These are phyloP conservation scores for Heterobasidion annosum DNA, from an alignment of 1,284 basidiomycete genomes.

Conservation along the genomic window DNA sequence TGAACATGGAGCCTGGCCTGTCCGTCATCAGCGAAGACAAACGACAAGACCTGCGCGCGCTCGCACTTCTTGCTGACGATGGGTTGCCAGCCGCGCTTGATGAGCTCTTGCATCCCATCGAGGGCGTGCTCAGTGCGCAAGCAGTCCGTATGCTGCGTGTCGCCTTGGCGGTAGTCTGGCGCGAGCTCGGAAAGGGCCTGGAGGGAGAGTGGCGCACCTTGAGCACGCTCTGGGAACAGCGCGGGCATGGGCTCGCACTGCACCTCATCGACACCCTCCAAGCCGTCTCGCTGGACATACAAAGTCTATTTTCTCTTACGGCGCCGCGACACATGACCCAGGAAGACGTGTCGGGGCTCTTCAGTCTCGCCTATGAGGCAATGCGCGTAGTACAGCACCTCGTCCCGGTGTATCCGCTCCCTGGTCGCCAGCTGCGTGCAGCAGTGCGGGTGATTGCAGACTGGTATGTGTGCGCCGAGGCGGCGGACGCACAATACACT, in stretches of 20 bases:
- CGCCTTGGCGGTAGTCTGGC: slow-evolving; percentile 44
- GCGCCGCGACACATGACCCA: slow-evolving; percentile 21
- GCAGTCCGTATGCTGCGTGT: slow-evolving; percentile 52
- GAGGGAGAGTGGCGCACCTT: slow-evolving; percentile 45
- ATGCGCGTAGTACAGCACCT: slow-evolving; percentile 42
- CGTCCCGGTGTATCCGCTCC: slow-evolving; percentile 34
- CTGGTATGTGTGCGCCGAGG: slow-evolving; percentile 46
- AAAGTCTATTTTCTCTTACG: slow-evolving; percentile 35
- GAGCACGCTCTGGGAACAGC: slow-evolving; percentile 49
- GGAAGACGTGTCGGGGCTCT: slow-evolving; percentile 39
- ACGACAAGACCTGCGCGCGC: slow-evolving; percentile 42
- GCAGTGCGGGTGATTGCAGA: slow-evolving; percentile 38
- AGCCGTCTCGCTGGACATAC: slow-evolving; percentile 41
- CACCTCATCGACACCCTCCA: slow-evolving; percentile 44
- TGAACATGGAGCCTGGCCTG: slow-evolving; percentile 42
- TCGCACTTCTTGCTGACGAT: slow-evolving; percentile 55
- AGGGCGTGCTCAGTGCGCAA: slow-evolving; percentile 39
- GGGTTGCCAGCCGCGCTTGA: slow-evolving; percentile 56
- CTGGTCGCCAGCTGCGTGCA: slow-evolving; percentile 35
- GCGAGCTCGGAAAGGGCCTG: slow-evolving; percentile 38
- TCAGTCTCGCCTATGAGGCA: slow-evolving; percentile 43
- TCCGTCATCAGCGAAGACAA: slow-evolving; percentile 55
- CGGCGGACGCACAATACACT: slow-evolving; percentile 33
- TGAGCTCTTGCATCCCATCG: slow-evolving; percentile 41
- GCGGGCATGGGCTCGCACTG: slow-evolving; percentile 42